Evolutionary conservation across 2,329 filamentous ascomycete genomes (phyloP).

Genomic region (Nemania serpens): DNA sequence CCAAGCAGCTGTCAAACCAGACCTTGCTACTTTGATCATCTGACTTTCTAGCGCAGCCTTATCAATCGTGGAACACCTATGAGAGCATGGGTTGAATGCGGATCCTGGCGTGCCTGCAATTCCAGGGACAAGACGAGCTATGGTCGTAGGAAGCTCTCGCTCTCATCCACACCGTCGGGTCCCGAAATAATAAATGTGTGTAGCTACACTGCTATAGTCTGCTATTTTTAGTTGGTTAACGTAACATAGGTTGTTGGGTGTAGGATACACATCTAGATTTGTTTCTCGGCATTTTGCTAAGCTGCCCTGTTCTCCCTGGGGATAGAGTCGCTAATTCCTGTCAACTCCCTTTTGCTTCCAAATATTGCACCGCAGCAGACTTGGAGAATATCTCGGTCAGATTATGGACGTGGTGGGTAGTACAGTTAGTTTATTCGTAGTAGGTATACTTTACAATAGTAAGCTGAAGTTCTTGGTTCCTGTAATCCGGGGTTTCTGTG

Average conservation of each 20-base stretch:
- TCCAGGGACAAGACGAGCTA: not conserved
- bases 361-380: not conserved
- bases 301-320: not conserved
- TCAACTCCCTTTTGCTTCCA: not conserved
- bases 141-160: not conserved
- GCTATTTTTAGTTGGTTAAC: too few relatives aligned
- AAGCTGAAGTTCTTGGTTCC: not conserved
- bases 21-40: slow-evolving; percentile 2
- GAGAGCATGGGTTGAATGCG: not conserved
- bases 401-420: not conserved
- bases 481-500: slow-evolving; percentile 7
- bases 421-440: not conserved
- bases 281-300: too few relatives aligned
- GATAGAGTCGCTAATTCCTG: not conserved
- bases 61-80: not conserved
- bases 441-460: not conserved
- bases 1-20: not conserved
- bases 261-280: too few relatives aligned
- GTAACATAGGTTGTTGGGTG: too few relatives aligned
- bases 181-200: too few relatives aligned
- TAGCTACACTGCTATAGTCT: too few relatives aligned
- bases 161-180: too few relatives aligned
- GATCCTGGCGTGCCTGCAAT: not conserved
- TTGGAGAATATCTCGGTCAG: not conserved
- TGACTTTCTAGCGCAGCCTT: not conserved